A percentile compares a stretch with the other conserved stretches of the same genome.
Evolutionary conservation across 2,329 filamentous ascomycete genomes (phyloP).

Genomic region (Colletotrichum sp.): DNA sequence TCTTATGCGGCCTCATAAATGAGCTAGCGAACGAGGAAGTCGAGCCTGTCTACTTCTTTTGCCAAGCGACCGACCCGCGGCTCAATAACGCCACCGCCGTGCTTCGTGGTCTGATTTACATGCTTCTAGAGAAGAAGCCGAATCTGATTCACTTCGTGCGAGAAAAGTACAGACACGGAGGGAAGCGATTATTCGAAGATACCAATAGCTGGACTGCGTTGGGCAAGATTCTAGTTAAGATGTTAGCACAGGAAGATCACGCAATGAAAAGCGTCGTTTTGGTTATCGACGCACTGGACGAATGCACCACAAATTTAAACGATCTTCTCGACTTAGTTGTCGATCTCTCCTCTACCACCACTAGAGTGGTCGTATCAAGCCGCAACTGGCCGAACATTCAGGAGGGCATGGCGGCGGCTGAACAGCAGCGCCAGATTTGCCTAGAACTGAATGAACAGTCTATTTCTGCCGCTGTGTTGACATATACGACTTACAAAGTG

Average conservation of each 20-base stretch:
- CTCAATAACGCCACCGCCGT: slow-evolving; percentile 44
- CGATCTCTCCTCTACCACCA: not conserved
- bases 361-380: slow-evolving; percentile 51
- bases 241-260: slow-evolving; percentile 40
- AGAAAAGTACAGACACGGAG: slow-evolving; percentile 19
- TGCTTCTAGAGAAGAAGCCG: slow-evolving; percentile 32
- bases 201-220: slow-evolving; percentile 34
- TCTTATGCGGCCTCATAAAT: slow-evolving; percentile 42
- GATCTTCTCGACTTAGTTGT: slow-evolving; percentile 40
- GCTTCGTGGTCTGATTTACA: slow-evolving; percentile 46
- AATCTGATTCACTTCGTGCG: not conserved
- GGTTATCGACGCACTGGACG: slow-evolving; percentile 33
- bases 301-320: not conserved
- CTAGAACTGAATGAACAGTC: slow-evolving; percentile 41
- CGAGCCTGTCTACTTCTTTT: slow-evolving; percentile 42
- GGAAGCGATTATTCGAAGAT: slow-evolving; percentile 43
- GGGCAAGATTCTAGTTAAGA: slow-evolving; percentile 39
- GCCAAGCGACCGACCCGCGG: slow-evolving; percentile 39
- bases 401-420: slow-evolving; percentile 26
- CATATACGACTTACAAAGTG: slow-evolving; percentile 39
- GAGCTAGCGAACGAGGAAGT: slow-evolving; percentile 27
- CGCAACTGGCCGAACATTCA: slow-evolving; percentile 45
- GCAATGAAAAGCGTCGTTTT: slow-evolving; percentile 29
- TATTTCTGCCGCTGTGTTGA: slow-evolving; percentile 36
- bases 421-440: slow-evolving; percentile 27